Percentiles rank a stretch among this genome's conserved stretches.
phyloP scores from a whole-genome alignment of 2,329 filamentous ascomycete genomes.

The Diaporthe sp. region DNA sequence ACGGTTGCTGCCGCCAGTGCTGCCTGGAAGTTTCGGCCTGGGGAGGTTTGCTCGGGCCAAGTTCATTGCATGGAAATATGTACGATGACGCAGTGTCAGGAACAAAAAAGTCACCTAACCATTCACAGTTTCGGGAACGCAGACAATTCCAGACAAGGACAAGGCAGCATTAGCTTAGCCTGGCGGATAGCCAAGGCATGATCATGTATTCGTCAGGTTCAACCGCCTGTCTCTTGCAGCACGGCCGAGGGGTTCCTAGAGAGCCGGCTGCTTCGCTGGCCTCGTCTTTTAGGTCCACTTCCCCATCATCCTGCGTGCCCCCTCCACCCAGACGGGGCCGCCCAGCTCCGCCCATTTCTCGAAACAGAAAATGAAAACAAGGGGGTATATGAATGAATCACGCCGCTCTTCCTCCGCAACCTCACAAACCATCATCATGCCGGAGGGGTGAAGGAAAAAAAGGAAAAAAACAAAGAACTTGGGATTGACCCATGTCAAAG shows the following conservation, averaged over 20 bases:
- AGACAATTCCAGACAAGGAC: neutral
- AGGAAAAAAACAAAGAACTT: neutral
- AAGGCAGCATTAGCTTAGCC: neutral
- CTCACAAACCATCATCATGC: conserved; percentile 19
- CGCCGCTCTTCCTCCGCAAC: conserved; percentile 19
- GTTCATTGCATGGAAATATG: neutral
- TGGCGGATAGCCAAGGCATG: neutral
- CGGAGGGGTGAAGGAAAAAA: neutral
- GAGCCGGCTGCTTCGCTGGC: conserved; percentile 28
- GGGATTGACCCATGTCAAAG: neutral
- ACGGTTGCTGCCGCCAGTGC: conserved; percentile 3
- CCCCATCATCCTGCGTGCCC: conserved; percentile 25
- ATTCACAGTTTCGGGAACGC: neutral
- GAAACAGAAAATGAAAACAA: conserved; percentile 31
- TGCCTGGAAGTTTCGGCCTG: conserved; percentile 12
- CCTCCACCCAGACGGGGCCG: neutral
- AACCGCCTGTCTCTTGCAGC: conserved; percentile 6
- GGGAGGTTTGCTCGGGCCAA: neutral
- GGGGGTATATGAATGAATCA: conserved; percentile 35
- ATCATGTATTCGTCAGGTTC: conserved; percentile 31
- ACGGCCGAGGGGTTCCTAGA: neutral
- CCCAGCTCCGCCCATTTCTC: conserved; percentile 1
- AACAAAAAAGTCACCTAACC: neutral
- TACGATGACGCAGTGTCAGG: conserved; percentile 26
- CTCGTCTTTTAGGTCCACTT: neutral